Evolutionary conservation across 441 rosid species (phyloP).

Genomic region (Corymbia citriodora): DNA sequence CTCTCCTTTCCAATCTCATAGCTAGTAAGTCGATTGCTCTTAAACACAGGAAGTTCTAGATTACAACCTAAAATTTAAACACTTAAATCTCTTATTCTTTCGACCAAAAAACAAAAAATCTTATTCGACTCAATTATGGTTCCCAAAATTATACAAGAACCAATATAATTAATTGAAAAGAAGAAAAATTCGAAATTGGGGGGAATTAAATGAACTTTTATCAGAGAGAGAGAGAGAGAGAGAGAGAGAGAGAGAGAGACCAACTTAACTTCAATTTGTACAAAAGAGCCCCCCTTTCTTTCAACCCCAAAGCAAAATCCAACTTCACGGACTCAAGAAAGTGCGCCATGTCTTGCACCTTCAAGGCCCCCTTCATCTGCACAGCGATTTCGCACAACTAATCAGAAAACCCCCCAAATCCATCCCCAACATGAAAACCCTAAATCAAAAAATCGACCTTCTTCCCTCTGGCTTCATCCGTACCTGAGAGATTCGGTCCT

Average conservation of each 20-base stretch:
- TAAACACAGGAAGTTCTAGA: neutral
- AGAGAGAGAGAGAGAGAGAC: neutral
- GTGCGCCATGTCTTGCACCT: constrained; percentile 37
- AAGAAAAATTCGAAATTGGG: neutral
- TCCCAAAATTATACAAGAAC: neutral
- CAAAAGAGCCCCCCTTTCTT: constrained; percentile 43
- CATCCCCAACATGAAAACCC: constrained; percentile 19
- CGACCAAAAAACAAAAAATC: no score
- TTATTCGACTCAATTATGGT: neutral
- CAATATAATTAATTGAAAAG: neutral
- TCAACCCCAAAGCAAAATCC: constrained; percentile 49
- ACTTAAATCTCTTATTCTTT: neutral
- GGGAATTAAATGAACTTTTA: neutral
- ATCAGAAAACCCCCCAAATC: neutral
- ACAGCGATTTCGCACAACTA: neutral
- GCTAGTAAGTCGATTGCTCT: neutral
- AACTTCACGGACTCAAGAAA: constrained; percentile 42
- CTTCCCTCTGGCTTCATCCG: neutral
- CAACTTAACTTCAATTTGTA: constrained; percentile 51
- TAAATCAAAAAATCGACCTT: constrained; percentile 4
- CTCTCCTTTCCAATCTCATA: neutral
- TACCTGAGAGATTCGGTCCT: constrained; percentile 52
- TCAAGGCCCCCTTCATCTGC: constrained; percentile 40
- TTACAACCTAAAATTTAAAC: neutral
- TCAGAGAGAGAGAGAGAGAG: neutral